phyloP scores from a whole-genome alignment of 2,329 filamentous ascomycete species.

The Xylaria polymorpha region DNA sequence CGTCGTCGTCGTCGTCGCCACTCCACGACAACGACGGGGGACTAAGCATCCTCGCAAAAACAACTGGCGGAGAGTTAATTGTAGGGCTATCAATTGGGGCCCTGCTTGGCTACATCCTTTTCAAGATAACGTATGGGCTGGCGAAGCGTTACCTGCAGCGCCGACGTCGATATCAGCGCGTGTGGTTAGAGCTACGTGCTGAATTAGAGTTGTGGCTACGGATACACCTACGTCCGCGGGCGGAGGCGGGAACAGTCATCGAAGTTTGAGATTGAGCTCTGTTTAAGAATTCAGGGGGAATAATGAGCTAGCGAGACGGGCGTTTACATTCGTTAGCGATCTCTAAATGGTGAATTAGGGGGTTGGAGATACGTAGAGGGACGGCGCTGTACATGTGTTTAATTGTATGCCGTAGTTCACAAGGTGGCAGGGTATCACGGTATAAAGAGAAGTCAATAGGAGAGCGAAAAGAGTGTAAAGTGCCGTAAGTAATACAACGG shows the following conservation, averaged over 20 bases:
- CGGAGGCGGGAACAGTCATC: background rate
- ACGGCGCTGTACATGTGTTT: background rate
- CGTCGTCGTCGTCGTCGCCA: background rate
- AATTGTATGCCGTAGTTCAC: background rate
- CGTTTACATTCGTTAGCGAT: too few relatives aligned
- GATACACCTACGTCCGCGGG: background rate
- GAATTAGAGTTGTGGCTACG: too few relatives aligned
- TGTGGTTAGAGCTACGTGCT: background rate
- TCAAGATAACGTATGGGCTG: background rate
- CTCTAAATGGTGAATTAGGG: background rate
- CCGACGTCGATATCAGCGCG: background rate
- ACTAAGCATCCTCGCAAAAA: background rate
- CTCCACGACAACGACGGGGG: background rate
- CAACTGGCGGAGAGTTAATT: background rate
- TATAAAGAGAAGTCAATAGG: background rate
- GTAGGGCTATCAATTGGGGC: background rate
- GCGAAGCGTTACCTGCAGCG: background rate
- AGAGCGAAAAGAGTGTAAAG: background rate
- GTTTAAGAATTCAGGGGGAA: too few relatives aligned
- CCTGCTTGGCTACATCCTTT: background rate
- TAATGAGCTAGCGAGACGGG: background rate
- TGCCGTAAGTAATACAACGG: background rate
- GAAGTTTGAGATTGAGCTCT: background rate
- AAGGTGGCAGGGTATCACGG: background rate
- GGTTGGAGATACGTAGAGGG: background rate